Conservation (phyloP, 805 yeast genomes). For the Candida oleophila region DNA sequence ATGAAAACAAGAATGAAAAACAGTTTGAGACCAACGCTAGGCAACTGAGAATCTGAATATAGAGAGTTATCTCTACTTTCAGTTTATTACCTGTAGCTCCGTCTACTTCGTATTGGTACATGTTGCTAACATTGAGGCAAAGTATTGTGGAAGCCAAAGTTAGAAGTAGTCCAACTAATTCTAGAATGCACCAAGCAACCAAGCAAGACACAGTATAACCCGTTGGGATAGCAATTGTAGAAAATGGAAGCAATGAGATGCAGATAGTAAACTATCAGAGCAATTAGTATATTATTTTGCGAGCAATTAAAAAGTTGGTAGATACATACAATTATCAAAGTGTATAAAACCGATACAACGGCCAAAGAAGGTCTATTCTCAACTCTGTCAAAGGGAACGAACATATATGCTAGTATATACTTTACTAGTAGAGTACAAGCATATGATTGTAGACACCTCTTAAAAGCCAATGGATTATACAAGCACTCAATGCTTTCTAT, state of each 20-base stretch:
- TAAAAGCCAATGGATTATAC: constrained; percentile 13
- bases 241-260: constrained; percentile 21
- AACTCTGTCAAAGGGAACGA: constrained; percentile 34
- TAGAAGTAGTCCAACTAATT: constrained; percentile 18
- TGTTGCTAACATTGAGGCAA: constrained; percentile 19
- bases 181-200: constrained; percentile 17
- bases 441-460: constrained; percentile 15
- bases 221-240: constrained; percentile 18
- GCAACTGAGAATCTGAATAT: constrained; percentile 23
- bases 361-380: constrained; percentile 29
- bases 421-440: constrained; percentile 24
- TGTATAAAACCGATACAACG: constrained; percentile 19
- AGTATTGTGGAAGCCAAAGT: constrained; percentile 15
- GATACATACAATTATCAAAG: constrained; percentile 21
- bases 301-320: too few relatives aligned
- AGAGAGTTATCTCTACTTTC: constrained; percentile 26
- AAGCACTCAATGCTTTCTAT: constrained; percentile 13
- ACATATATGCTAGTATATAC: constrained; percentile 26
- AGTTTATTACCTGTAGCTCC: constrained; percentile 9
- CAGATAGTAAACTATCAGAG: constrained; percentile 15
- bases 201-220: constrained; percentile 16
- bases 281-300: neutral
- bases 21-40: constrained; percentile 15
- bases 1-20: constrained; percentile 12
- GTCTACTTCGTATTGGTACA: constrained; percentile 27